Conservation (phyloP, 805 yeast genomes). For the Phaffomyces opuntiae region DNA sequence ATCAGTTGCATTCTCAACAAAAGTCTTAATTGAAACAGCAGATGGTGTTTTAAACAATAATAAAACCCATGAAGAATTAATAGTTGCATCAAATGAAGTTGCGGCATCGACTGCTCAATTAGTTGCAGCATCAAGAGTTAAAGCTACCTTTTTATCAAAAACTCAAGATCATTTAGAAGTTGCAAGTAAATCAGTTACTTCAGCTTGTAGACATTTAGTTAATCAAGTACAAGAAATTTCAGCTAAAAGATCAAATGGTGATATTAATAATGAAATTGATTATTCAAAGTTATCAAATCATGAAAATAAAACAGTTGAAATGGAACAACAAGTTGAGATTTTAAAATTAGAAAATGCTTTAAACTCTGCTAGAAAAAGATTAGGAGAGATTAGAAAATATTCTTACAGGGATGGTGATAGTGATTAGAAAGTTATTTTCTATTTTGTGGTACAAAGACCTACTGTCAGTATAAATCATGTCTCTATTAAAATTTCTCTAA, state of each 20-base stretch:
- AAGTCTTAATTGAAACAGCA: conserved; percentile 75
- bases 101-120: conserved; percentile 90
- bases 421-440: no score
- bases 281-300: conserved; percentile 62
- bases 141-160: conserved; percentile 68
- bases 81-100: conserved; percentile 87
- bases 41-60: conserved; percentile 65
- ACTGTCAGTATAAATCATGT: no score
- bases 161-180: conserved; percentile 68
- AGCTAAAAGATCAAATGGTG: conserved; percentile 24
- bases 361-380: conserved; percentile 63
- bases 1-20: conserved; percentile 79
- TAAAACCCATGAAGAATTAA: conserved; percentile 74
- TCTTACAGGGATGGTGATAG: conserved; percentile 62
- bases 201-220: conserved; percentile 73
- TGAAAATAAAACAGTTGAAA: conserved; percentile 78
- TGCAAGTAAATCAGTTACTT: conserved; percentile 60
- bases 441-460: no score
- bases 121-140: conserved; percentile 86
- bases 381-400: conserved; percentile 78
- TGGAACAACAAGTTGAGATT: conserved; percentile 92
- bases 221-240: conserved; percentile 58
- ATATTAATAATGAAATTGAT: conserved; percentile 44
- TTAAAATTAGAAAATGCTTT: conserved; percentile 74
- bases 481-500: no score